Percentiles rank a stretch among this genome's conserved stretches.
Evolutionary conservation across 768 basidiomycete species (phyloP).

Genomic region (Lentinus tigrinus): DNA sequence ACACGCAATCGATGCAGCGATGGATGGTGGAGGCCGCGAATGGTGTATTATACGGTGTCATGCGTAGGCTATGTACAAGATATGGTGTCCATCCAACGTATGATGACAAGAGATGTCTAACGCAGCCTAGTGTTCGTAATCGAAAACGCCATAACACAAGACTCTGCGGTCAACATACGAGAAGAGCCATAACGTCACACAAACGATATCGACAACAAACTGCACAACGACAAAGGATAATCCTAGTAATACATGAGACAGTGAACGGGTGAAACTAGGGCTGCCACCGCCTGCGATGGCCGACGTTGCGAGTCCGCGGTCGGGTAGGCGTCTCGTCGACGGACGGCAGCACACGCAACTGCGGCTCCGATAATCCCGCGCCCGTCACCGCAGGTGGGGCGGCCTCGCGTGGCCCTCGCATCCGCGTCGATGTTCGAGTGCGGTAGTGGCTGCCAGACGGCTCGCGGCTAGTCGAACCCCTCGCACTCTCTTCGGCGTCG

Average conservation of each 20-base stretch:
- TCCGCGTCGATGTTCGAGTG: slow-evolving; percentile 5
- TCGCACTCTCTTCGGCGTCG: slow-evolving; percentile 8
- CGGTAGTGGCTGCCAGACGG: slow-evolving; percentile 11
- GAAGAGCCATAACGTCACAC: not conserved
- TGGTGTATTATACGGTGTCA: slow-evolving; percentile 5
- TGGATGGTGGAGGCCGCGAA: not conserved
- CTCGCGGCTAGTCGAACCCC: slow-evolving; percentile 10
- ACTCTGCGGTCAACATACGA: not conserved
- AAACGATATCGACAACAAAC: slow-evolving; percentile 22
- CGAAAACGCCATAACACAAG: slow-evolving; percentile 5
- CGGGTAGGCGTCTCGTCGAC: slow-evolving; percentile 62
- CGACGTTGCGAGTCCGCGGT: slow-evolving; percentile 48
- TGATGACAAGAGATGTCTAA: slow-evolving; percentile 12
- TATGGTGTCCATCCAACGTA: slow-evolving; percentile 3
- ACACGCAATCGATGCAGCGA: not conserved
- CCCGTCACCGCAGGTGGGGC: not conserved
- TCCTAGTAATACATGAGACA: slow-evolving; percentile 2
- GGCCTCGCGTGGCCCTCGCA: slow-evolving; percentile 5
- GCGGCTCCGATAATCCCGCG: slow-evolving; percentile 26
- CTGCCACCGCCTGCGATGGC: slow-evolving; percentile 51
- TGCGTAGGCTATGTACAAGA: slow-evolving; percentile 12
- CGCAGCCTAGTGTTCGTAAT: slow-evolving; percentile 2
- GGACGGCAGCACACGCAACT: slow-evolving; percentile 36
- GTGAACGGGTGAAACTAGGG: slow-evolving; percentile 34
- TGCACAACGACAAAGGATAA: slow-evolving; percentile 29